Percentiles rank a stretch among this genome's conserved stretches.
Conservation (phyloP, 2,329 filamentous ascomycete genomes). For the Talaromyces sp. region DNA sequence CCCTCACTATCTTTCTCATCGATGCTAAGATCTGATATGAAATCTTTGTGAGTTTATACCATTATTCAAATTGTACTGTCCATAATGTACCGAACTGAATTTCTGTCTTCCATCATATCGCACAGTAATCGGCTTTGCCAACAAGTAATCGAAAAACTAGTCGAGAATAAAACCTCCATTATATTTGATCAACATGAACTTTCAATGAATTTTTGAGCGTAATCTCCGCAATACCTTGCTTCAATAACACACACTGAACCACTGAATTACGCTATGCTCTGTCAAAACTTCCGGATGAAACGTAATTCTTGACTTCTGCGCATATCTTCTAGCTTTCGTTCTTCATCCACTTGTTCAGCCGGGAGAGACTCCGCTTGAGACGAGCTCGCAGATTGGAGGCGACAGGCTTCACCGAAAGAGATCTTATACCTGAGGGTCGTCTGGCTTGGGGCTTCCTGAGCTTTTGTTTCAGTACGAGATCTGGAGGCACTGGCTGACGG, state of each 20-base stretch:
- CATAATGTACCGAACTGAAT: neutral
- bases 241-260: neutral
- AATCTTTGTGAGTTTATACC: neutral
- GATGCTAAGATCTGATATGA: neutral
- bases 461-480: constrained; percentile 17
- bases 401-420: constrained; percentile 18
- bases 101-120: neutral
- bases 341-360: constrained; percentile 22
- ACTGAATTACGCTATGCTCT: neutral
- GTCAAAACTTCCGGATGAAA: neutral
- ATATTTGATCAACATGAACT: too few relatives aligned
- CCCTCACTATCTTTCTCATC: neutral
- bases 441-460: constrained; percentile 15
- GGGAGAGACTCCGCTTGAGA: constrained; percentile 22
- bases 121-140: neutral
- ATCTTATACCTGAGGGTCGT: constrained; percentile 14
- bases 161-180: neutral
- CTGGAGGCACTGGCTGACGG: constrained; percentile 12
- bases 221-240: neutral
- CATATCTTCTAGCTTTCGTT: constrained; percentile 11
- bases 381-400: constrained; percentile 20
- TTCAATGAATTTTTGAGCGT: neutral
- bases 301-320: neutral
- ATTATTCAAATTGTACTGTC: neutral
- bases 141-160: neutral